phyloP scores from a whole-genome alignment of 2,329 filamentous ascomycete species.

The Apiospora arundinis region DNA sequence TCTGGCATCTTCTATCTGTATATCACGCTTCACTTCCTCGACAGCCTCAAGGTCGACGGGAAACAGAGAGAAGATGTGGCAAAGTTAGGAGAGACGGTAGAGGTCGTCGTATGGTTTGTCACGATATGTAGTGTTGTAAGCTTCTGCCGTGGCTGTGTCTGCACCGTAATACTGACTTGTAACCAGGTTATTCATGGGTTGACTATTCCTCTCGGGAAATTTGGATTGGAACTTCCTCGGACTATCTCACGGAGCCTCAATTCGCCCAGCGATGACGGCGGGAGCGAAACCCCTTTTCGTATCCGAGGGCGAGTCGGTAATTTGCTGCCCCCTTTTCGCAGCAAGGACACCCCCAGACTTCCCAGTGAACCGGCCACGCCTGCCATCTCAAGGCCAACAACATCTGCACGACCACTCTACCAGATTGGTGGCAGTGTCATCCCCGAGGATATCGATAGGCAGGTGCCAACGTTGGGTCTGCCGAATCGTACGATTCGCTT shows the following conservation, averaged over 20 bases:
- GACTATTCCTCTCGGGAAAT: slow-evolving; percentile 77
- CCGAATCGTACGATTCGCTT: slow-evolving; percentile 21
- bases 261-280: slow-evolving; percentile 31
- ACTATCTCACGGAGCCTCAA: slow-evolving; percentile 64
- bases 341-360: slow-evolving; percentile 26
- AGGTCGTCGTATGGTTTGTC: slow-evolving; percentile 85
- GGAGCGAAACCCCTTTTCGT: slow-evolving; percentile 34
- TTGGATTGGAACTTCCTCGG: slow-evolving; percentile 67
- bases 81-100: slow-evolving; percentile 69
- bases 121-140: slow-evolving; percentile 82
- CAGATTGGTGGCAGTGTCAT: slow-evolving; percentile 43
- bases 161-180: slow-evolving; percentile 18
- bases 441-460: slow-evolving; percentile 9
- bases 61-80: slow-evolving; percentile 69
- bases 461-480: neutral
- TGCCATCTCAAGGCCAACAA: slow-evolving; percentile 25
- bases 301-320: slow-evolving; percentile 39
- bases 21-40: slow-evolving; percentile 77
- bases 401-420: slow-evolving; percentile 37
- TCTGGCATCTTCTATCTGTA: slow-evolving; percentile 91
- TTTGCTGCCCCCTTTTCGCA: slow-evolving; percentile 30
- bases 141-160: slow-evolving; percentile 28
- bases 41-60: slow-evolving; percentile 62
- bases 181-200: slow-evolving; percentile 75
- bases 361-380: slow-evolving; percentile 17